phyloP scores from a whole-genome alignment of 768 basidiomycete species.

The Mycena leptocephala region DNA sequence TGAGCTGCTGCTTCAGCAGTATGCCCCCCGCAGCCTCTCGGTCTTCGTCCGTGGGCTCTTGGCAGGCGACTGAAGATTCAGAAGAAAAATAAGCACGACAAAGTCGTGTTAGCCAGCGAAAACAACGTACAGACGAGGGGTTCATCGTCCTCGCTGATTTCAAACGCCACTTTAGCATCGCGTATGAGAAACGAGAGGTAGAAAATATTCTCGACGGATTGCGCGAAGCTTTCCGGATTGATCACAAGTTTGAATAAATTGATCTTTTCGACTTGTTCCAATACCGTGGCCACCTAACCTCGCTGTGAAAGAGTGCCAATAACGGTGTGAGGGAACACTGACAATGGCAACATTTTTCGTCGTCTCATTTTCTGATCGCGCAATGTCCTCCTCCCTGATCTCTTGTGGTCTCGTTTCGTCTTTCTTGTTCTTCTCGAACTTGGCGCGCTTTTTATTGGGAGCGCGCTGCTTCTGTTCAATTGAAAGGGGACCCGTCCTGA shows the following conservation, averaged over 20 bases:
- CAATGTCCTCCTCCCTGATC: conserved; percentile 86
- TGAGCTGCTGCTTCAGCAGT: conserved; percentile 84
- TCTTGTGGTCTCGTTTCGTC: conserved; percentile 84
- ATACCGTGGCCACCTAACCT: neutral
- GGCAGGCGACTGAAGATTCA: conserved; percentile 67
- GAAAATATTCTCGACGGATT: conserved; percentile 97
- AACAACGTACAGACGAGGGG: conserved; percentile 78
- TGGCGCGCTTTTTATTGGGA: conserved; percentile 68
- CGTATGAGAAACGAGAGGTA: conserved; percentile 94
- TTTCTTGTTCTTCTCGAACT: conserved; percentile 80
- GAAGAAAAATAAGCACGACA: neutral
- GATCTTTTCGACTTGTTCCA: conserved; percentile 72
- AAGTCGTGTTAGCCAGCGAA: neutral
- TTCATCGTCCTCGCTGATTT: conserved; percentile 76
- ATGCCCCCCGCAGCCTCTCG: conserved; percentile 62
- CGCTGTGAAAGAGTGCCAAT: neutral
- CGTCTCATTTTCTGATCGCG: conserved; percentile 90
- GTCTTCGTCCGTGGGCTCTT: conserved; percentile 75
- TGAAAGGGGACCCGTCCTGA: conserved; percentile 92
- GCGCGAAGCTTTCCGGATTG: conserved; percentile 90
- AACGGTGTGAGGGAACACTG: conserved; percentile 38
- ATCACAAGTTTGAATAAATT: conserved; percentile 92
- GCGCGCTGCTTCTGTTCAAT: conserved; percentile 87
- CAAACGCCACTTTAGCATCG: conserved; percentile 86
- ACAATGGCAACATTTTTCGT: conserved; percentile 88